phyloP scores from a whole-genome alignment of 169 alveolate species.

The Hepatocystis sp. region DNA sequence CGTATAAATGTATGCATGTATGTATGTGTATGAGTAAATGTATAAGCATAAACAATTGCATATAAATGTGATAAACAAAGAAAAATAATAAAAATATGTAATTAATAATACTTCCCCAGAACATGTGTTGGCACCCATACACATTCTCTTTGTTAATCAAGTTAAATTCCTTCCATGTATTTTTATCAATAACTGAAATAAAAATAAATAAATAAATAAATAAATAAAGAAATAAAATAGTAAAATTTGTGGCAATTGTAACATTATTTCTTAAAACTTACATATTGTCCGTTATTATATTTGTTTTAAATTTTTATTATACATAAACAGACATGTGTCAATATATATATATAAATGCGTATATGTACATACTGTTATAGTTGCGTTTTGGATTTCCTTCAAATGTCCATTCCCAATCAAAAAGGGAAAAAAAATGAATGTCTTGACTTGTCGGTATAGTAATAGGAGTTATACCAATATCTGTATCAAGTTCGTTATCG shows the following conservation, averaged over 20 bases:
- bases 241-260: background rate
- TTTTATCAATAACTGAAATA: conserved; percentile 53
- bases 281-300: background rate
- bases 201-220: background rate
- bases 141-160: conserved; percentile 47
- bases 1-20: background rate
- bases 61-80: background rate
- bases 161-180: conserved; percentile 63
- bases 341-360: background rate
- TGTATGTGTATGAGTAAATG: background rate
- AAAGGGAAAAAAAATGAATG: conserved; percentile 56
- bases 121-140: conserved; percentile 66
- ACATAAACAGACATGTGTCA: background rate
- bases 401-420: conserved; percentile 74
- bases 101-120: conserved; percentile 67
- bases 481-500: conserved; percentile 59
- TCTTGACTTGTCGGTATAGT: conserved; percentile 60
- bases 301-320: background rate
- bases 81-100: background rate
- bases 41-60: background rate
- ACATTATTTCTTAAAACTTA: background rate
- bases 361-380: conserved; percentile 23
- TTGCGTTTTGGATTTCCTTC: conserved; percentile 57
- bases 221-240: too few relatives aligned
- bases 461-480: conserved; percentile 48